Base-by-base conservation (phyloP, 805 yeast species). In the Candida endomychidarum region DNA sequence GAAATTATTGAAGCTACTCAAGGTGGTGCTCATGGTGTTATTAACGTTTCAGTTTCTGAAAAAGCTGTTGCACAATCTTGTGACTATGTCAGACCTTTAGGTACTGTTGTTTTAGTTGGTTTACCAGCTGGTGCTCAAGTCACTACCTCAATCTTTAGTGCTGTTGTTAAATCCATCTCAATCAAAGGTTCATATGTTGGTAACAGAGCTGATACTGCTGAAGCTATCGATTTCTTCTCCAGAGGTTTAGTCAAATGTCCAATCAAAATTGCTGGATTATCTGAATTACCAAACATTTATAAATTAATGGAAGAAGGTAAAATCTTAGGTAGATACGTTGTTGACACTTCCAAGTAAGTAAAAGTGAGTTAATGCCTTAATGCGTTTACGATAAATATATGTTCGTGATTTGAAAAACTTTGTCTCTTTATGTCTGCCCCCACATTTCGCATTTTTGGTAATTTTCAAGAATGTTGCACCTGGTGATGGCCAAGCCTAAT, bases 1-100 rank as follows among this genome's bases (percentile, higher is more conserved):
- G 80, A 64, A 35, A 60, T 68, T 40, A 20, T 42, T 24, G 66
- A 61, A 29, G 77, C 74, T 38, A 78, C 83, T 44, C 57, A 70
- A 47, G 82, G 83, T 56, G 85, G 85, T 54, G 76, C 83, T 37
- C 89, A 67, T 46, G 73, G 68, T 50, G 69, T 54, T 28, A 64
- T 67, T 42, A 67, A 67, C 44, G 73, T 67, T 28, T 81, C 81
- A 24, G 80, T 76, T 21, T 71, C 81, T 31, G 79, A 72, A 53
- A 43, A 43, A 34, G 80, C 80, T 38, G 70, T 75, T 46, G 45
- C 66, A 21, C 78, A 74, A 57, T 74, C 79, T 43, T 51, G 55
- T 49, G 54, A 59, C 16, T 63, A 67, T 53, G 62, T 65, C 39
- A 63, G 74, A 58, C 40, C 70, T 22, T 56, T 59, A 40, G 74